phyloP scores from a whole-genome alignment of 192 early-diverging fungal species.

The Dispira simplex region DNA sequence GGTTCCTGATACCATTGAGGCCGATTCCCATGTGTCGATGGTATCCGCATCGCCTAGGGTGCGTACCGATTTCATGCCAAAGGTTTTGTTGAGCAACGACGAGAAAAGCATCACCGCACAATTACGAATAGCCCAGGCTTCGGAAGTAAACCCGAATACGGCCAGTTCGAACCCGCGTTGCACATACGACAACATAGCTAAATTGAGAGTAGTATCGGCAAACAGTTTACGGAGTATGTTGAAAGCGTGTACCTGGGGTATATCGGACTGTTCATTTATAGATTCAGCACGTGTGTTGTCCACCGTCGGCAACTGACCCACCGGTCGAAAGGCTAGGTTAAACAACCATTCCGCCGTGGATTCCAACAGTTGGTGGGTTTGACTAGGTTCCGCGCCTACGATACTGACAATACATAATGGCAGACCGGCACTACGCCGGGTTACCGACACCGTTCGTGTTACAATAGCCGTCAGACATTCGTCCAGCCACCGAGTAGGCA shows the following conservation, averaged over 20 bases:
- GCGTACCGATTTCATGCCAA: constrained; percentile 68
- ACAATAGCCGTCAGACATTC: constrained; percentile 60
- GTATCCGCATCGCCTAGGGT: constrained; percentile 58
- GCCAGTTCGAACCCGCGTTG: constrained; percentile 62
- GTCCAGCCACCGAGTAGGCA: constrained; percentile 62
- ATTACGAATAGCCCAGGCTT: constrained; percentile 82
- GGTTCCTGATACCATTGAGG: background rate
- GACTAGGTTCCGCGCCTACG: constrained; percentile 47
- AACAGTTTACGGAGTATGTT: constrained; percentile 77
- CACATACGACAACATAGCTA: constrained; percentile 55
- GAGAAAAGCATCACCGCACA: constrained; percentile 88
- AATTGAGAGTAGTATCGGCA: constrained; percentile 62
- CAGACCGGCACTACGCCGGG: constrained; percentile 78
- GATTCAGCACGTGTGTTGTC: background rate
- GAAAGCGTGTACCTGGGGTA: constrained; percentile 87
- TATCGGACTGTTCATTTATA: constrained; percentile 51
- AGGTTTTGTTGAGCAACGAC: constrained; percentile 60
- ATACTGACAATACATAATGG: constrained; percentile 79
- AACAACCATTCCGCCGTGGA: constrained; percentile 55
- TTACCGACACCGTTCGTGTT: constrained; percentile 67
- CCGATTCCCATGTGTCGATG: constrained; percentile 20
- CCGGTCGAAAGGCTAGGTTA: constrained; percentile 29
- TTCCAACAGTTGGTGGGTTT: constrained; percentile 38
- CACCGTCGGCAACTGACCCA: constrained; percentile 15
- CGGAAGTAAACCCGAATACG: constrained; percentile 67